A percentile compares a stretch with the other conserved stretches of the same genome.
Conservation (phyloP, 139 green algal species). For the Ulvella scutata region DNA sequence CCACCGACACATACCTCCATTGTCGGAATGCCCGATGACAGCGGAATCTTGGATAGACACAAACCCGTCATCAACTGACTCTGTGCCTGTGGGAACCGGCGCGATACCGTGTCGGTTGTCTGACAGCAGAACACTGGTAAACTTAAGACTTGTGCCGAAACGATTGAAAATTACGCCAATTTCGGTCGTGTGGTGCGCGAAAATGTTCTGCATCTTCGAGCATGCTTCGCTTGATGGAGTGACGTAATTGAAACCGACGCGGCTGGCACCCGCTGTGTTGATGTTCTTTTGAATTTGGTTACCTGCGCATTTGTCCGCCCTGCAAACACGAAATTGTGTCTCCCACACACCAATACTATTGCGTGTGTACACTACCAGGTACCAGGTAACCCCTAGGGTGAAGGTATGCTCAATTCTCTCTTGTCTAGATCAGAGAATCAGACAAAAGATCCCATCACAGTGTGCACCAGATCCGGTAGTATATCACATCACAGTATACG, state of each 20-base stretch:
- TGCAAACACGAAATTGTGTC: background rate
- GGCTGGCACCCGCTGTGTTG: constrained; percentile 1
- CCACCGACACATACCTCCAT: background rate
- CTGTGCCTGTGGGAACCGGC: background rate
- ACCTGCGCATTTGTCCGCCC: background rate
- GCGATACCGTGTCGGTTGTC: constrained; percentile 9
- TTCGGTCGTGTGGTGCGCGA: constrained; percentile 7
- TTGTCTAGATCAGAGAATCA: too few relatives aligned
- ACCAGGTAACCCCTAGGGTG: too few relatives aligned
- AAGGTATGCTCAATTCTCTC: too few relatives aligned
- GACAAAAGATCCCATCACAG: too few relatives aligned
- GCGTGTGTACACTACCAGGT: too few relatives aligned
- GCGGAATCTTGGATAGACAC: background rate
- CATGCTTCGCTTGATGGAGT: background rate
- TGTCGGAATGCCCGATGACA: constrained; percentile 4
- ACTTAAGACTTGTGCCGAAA: background rate
- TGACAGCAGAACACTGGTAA: constrained; percentile 4
- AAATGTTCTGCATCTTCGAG: background rate
- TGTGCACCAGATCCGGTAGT: too few relatives aligned
- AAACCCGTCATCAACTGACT: background rate
- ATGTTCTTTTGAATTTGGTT: background rate
- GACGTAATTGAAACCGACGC: constrained; percentile 4
- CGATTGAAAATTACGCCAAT: background rate
- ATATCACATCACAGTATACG: too few relatives aligned
- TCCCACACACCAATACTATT: too few relatives aligned